phyloP scores from a whole-genome alignment of 1,284 basidiomycete genomes.

The Ganoderma resinaceum region DNA sequence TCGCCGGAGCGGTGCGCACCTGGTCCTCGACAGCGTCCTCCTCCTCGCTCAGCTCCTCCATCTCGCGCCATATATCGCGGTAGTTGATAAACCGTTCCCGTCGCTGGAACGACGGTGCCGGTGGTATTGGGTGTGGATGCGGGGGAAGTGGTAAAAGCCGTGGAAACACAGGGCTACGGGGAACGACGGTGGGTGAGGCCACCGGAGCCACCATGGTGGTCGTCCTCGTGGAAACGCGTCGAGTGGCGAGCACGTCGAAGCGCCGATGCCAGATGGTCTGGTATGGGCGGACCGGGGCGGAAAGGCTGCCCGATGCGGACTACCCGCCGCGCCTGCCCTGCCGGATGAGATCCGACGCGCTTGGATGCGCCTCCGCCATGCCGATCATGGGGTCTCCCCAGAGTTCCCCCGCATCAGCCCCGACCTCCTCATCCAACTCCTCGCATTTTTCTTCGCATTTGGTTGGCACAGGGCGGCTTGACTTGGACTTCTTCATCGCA shows the following conservation, averaged over 20 bases:
- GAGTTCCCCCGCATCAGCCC: neutral
- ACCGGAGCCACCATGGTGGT: slow-evolving; percentile 51
- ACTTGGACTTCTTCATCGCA: neutral
- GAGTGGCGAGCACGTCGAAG: neutral
- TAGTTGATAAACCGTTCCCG: slow-evolving; percentile 63
- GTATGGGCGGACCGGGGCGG: neutral
- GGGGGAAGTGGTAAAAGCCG: slow-evolving; percentile 70
- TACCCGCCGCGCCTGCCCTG: neutral
- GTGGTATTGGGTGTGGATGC: slow-evolving; percentile 68
- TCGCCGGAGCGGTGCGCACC: slow-evolving; percentile 46
- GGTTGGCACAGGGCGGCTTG: neutral
- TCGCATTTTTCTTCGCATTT: neutral
- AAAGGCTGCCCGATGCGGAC: neutral
- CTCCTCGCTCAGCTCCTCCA: slow-evolving; percentile 87
- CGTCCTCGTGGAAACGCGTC: neutral
- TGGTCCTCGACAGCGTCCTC: slow-evolving; percentile 80
- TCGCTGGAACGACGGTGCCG: slow-evolving; percentile 54
- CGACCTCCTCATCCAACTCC: neutral
- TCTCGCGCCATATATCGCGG: slow-evolving; percentile 78
- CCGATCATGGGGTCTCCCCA: neutral
- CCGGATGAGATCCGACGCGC: slow-evolving; percentile 10
- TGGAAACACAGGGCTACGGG: slow-evolving; percentile 66
- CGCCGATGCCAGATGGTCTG: no score
- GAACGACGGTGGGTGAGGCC: slow-evolving; percentile 73
- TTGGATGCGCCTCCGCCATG: neutral